Evolutionary conservation across 306 rosid genomes (phyloP), one percentile per base, ranked within the genome.

Genomic region (Quercus wislizeni): DNA sequence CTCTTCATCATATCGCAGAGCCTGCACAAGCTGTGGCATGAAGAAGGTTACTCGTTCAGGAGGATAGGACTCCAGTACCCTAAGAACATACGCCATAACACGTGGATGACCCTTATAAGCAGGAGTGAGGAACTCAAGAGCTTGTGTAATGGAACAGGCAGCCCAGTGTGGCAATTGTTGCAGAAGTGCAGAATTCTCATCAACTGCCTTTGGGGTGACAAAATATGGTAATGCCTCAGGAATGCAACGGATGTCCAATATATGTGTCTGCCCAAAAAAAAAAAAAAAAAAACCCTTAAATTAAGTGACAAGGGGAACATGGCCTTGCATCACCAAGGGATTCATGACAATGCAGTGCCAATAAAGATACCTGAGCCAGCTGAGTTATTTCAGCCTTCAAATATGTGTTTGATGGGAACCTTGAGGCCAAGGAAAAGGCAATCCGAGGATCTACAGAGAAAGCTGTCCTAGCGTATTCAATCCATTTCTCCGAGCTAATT

Each of bases 101-200:
- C 99, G 96, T 33, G 97, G 98, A 85, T 95, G 98, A 14, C 99
- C 97, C 86, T 95, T 95, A 84, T 87, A 95, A 55, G 99, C 91
- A 69, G 98, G 99, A 76, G 87, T 84, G 73, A 95, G 99, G 85
- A 95, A 95, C 85, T 92, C 99, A 62, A 95, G 90, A 77, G 99
- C 96, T 83, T 93, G 99, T 52, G 99, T 90, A 79, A 95, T 93
- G 62, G 98, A 95, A 81, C 99, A 95, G 77, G 99, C 96, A 76
- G 98, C 99, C 99, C 99, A 95, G 86, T 95, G 99, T 58, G 99
- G 99, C 83, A 95, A 82, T 86, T 95, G 99, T 83, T 89, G 97
- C 80, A 95, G 73, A 81, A 93, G 99, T 77, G 86, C 91, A 18
- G 99, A 95, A 83, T 95, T 93, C 59, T 95, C 99, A 80, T 95